Evolutionary conservation across 768 basidiomycete species (phyloP), one percentile per base, ranked within the genome.

Genomic region (Termitomyces sp.): DNA sequence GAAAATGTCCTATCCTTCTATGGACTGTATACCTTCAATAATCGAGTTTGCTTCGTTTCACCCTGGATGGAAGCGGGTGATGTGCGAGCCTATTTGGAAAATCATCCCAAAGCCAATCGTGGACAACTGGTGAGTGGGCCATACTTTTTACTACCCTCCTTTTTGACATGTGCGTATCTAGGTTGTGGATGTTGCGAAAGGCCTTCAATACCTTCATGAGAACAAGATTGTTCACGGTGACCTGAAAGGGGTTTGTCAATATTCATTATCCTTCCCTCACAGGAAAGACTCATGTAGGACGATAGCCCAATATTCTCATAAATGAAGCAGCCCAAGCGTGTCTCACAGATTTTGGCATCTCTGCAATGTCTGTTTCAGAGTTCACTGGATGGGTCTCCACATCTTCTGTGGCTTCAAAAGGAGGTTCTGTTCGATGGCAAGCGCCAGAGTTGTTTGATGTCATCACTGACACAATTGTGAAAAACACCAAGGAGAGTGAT

Each of bases 21-120:
- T 32, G 70, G 70, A 6, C 40, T 67, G n/a, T 67, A 68, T 60
- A 57, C 61, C 44, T 52, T 67, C 9, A 59, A 58, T 20, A 51
- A 47, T 20, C 57, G 68, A 53, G 32, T 69, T 24, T 64, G 66
- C 34, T 66, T 79, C 24, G 70, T 78, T 47, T 76, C 75, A 5
- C 77, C 51, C 30, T 58, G 52, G 57, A 46, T 53, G 30, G 51
- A 58, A 30, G 27, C 37, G 5, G 57, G 51, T 71, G 67, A 71
- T 32, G 53, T 77, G 7, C 58, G 33, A 27, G 33, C 63, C 1
- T 75, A 70, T 64, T 68, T 78, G 33, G 51, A 62, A 42, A 7
- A 3, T 18, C 57, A 70, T 24, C 64, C 68, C 7, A 18, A 47
- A 5, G 64, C 60, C 36, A 59, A 65, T 56, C 65, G 70, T 47